Percentiles rank a stretch among this genome's conserved stretches.
Evolutionary conservation across 2,329 filamentous ascomycete genomes (phyloP).

Genomic region (Stachybotrys chlorohalonatus): DNA sequence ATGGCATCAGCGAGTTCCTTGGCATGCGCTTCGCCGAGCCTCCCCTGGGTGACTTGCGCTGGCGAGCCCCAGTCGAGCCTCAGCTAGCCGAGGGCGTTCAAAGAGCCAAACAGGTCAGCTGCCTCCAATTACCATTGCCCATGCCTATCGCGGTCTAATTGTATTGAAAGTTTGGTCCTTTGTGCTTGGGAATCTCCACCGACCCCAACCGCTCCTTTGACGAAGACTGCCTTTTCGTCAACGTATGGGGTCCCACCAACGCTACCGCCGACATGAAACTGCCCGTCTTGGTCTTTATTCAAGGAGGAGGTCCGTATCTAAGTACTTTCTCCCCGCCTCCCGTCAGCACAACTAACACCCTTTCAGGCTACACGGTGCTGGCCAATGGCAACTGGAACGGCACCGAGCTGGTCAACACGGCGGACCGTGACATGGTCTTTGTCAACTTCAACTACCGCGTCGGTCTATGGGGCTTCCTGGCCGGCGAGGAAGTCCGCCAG

Average conservation of each 20-base stretch:
- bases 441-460: constrained; percentile 58
- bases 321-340: not conserved
- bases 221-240: constrained; percentile 40
- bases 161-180: constrained; percentile 28
- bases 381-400: constrained; percentile 45
- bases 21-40: constrained; percentile 43
- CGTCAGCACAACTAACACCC: constrained; percentile 3
- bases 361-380: constrained; percentile 31
- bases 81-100: constrained; percentile 19
- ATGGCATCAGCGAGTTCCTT: constrained; percentile 34
- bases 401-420: constrained; percentile 32
- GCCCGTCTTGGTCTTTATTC: constrained; percentile 30
- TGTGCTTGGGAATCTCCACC: constrained; percentile 30
- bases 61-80: constrained; percentile 38
- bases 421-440: constrained; percentile 38
- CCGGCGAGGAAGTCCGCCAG: constrained; percentile 42
- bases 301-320: constrained; percentile 29
- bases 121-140: not conserved
- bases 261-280: constrained; percentile 17
- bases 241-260: constrained; percentile 35
- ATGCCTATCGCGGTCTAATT: not conserved
- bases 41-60: constrained; percentile 41
- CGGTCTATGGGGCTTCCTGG: constrained; percentile 53
- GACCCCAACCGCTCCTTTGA: constrained; percentile 6
- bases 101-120: constrained; percentile 24